These are phyloP conservation scores for Monascus purpureus DNA, from an alignment of 495 filamentous ascomycete genomes.

Conservation along the genomic window DNA sequence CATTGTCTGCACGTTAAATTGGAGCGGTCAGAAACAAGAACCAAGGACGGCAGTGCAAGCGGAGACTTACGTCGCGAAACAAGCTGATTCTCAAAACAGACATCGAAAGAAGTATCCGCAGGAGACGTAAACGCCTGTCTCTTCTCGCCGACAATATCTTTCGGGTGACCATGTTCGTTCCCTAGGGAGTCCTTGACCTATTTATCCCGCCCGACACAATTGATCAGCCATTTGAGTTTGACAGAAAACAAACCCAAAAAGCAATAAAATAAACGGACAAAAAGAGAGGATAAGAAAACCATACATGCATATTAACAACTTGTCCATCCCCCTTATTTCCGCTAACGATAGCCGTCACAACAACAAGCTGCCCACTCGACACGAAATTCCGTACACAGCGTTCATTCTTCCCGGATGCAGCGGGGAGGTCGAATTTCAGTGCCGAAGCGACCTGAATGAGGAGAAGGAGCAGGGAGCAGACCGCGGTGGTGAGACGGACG, in stretches of 20 bases:
- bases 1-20: slow-evolving; percentile 20
- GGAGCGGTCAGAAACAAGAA: too few species aligned
- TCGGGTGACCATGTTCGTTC: slow-evolving; percentile 86
- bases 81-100: slow-evolving; percentile 88
- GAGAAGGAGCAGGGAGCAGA: slow-evolving; percentile 24
- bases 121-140: slow-evolving; percentile 93
- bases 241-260: slow-evolving; percentile 2
- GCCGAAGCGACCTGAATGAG: slow-evolving; percentile 52
- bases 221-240: too few species aligned
- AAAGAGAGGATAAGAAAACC: too few species aligned
- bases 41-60: too few species aligned
- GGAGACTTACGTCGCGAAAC: slow-evolving; percentile 41
- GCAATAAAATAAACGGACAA: not conserved
- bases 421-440: slow-evolving; percentile 85
- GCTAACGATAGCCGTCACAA: slow-evolving; percentile 84
- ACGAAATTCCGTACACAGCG: slow-evolving; percentile 98
- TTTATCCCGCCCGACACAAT: too few species aligned
- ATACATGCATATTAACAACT: slow-evolving; percentile 87
- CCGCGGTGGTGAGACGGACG: slow-evolving; percentile 16
- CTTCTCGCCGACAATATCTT: slow-evolving; percentile 82
- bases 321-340: slow-evolving; percentile 86
- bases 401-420: slow-evolving; percentile 49
- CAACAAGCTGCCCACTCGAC: slow-evolving; percentile 82
- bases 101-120: slow-evolving; percentile 87
- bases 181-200: slow-evolving; percentile 91